These are phyloP conservation scores for Pyrenochaeta sp. DNA, from an alignment of 2,329 filamentous ascomycete genomes.

Conservation along the genomic window DNA sequence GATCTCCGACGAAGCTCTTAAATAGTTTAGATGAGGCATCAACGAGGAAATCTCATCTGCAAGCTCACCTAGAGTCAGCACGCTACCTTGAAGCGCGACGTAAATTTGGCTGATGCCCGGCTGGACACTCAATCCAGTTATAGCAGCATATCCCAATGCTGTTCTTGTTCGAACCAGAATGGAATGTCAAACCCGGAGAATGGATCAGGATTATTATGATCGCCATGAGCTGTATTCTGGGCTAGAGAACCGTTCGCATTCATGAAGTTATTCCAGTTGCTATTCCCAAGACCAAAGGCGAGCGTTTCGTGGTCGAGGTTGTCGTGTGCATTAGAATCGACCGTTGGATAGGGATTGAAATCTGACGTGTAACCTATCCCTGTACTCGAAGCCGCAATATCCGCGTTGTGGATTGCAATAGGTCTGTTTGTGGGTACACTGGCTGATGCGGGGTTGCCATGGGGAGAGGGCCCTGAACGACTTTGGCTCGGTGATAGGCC, in stretches of 20 bases:
- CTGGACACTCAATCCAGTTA: not conserved
- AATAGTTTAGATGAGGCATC: not conserved
- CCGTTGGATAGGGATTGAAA: not conserved
- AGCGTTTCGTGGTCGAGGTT: not conserved
- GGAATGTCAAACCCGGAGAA: constrained; percentile 48
- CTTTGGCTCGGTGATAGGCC: not conserved
- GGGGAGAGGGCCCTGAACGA: not conserved
- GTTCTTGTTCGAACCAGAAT: constrained; percentile 48
- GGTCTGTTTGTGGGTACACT: not conserved
- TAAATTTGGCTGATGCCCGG: not conserved
- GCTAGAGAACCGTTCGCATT: constrained; percentile 1
- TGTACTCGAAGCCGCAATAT: not conserved
- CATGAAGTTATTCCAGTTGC: constrained; percentile 20
- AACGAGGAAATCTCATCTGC: not conserved
- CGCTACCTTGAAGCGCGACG: not conserved
- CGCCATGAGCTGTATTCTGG: not conserved
- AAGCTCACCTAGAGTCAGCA: not conserved
- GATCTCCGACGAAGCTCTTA: not conserved
- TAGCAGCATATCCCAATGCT: constrained; percentile 36
- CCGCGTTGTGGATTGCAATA: not conserved
- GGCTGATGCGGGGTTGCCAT: not conserved
- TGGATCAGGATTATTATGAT: constrained; percentile 27
- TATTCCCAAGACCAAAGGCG: constrained; percentile 7
- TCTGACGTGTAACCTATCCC: not conserved
- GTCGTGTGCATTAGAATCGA: not conserved